phyloP scores from a whole-genome alignment of 345 rosid species.

The Murraya paniculata region DNA sequence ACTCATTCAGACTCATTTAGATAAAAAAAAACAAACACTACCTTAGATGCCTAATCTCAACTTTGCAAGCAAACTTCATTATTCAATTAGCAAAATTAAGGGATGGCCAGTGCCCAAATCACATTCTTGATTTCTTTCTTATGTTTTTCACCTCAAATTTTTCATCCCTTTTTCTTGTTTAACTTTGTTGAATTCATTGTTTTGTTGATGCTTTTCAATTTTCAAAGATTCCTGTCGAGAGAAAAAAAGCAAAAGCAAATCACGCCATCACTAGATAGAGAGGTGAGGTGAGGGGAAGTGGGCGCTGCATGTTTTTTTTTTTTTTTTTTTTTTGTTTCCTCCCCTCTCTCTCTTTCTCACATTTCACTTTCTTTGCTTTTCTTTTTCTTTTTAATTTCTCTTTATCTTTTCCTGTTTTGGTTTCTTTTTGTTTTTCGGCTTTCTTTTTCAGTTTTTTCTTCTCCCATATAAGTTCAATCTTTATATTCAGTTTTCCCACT shows the following conservation, averaged over 20 bases:
- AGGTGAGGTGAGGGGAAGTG: neutral
- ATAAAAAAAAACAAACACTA: too few relatives aligned
- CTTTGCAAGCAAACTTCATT: neutral
- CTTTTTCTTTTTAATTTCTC: conserved; percentile 11
- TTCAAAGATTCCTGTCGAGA: conserved; percentile 62
- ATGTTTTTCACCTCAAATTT: neutral
- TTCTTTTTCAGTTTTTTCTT: conserved; percentile 3
- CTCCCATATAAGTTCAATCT: conserved; percentile 1
- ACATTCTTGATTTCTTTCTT: neutral
- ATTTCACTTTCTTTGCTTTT: conserved; percentile 43
- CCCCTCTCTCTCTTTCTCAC: conserved; percentile 23
- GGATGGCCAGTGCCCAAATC: neutral
- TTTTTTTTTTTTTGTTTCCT: conserved; percentile 12
- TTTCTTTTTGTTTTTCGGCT: conserved; percentile 44
- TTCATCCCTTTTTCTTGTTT: neutral
- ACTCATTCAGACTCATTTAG: accelerated
- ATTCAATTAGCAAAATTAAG: neutral
- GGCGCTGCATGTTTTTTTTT: neutral
- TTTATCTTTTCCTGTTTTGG: neutral
- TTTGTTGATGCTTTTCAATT: conserved; percentile 30
- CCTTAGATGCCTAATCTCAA: too few relatives aligned
- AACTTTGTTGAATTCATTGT: conserved; percentile 6
- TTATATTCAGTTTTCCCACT: conserved; percentile 13
- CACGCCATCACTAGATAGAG: conserved; percentile 34
- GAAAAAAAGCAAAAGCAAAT: conserved; percentile 40